Base-by-base conservation (phyloP, 1,139 yeast species). In the Wickerhamomyces sp. region DNA sequence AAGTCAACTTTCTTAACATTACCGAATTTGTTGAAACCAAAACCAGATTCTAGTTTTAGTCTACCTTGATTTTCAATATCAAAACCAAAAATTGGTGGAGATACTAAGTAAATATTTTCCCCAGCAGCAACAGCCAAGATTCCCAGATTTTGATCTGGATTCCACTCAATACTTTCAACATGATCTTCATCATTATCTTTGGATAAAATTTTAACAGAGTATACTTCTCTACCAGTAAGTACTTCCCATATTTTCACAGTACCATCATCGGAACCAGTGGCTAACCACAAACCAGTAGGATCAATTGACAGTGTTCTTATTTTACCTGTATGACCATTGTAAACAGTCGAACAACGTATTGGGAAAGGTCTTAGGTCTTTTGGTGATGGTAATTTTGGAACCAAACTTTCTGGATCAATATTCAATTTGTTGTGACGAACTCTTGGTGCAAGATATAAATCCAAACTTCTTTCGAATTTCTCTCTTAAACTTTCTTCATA, bases 311-410 rank as follows among this genome's bases (percentile, higher is more conserved):
- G 65, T 3, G 94, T 74, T 65, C 99, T 82, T 44, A 94, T 83
- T 59, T 84, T 84, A 42, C 85, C 95, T 38, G 71, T 69, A 63
- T 93, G 99, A 32, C 99, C 99, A 52, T 75, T 75, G 65, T 80
- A 93, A 3, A 81, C 67, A 4, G 96, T 90, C 5, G 97, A 85
- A 57, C 94, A 83, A 63, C 83, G 81, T 62, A 90, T 88, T 39
- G 99, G 99, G 81, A 94, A 93, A n/a, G 99, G 99, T 65, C 96
- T 80, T 59, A 93, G 75, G 66, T 93, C 99, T 68, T 89, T 84
- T 50, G 99, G 99, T 34, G 96, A 88, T 41, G 99, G 99, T 57
- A 93, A 76, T 59, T 93, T 96, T 11, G 99, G 99, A 56, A 93
- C 83, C 62, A 93, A 78, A 42, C 96, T 86, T 54, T 93, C 99